Evolutionary conservation across 2,329 filamentous ascomycete species (phyloP).

Genomic region (Sporothrix pallida): DNA sequence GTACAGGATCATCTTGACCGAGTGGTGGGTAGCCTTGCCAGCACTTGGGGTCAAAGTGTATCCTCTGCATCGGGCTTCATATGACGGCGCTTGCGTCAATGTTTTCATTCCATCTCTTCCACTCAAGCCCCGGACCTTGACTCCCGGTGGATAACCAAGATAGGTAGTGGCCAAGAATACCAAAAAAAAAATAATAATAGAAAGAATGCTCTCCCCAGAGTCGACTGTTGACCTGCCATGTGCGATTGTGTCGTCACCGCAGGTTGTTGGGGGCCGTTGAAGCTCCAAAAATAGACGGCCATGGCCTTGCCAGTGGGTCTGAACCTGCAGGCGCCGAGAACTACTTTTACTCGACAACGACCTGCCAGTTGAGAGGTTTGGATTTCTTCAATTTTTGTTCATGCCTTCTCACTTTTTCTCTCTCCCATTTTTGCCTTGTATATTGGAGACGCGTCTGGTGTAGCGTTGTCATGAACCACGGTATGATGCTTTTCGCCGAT

Average conservation of each 20-base stretch:
- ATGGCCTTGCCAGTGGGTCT: background rate
- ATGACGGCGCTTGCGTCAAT: background rate
- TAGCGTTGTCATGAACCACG: no score
- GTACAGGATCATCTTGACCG: background rate
- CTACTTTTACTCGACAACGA: background rate
- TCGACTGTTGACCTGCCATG: slow-evolving; percentile 9
- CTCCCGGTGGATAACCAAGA: background rate
- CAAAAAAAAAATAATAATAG: background rate
- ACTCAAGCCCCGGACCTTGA: background rate
- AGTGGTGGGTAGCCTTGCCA: background rate
- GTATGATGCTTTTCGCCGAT: no score
- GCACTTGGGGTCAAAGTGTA: no score
- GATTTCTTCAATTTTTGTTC: background rate
- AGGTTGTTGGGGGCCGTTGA: background rate
- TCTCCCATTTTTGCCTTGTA: background rate
- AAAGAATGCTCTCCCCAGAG: background rate
- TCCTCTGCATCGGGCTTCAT: background rate
- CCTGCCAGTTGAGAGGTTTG: background rate
- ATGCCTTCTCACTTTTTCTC: background rate
- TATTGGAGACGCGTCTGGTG: no score
- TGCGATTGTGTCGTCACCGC: background rate
- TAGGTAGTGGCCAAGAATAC: no score
- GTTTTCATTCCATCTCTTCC: background rate
- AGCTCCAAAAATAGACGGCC: slow-evolving; percentile 16
- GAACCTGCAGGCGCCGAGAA: background rate